Percentiles rank a stretch among this genome's conserved stretches.
phyloP scores from a whole-genome alignment of 106 monocot species.

The Dendrobium chrysotoxum region DNA sequence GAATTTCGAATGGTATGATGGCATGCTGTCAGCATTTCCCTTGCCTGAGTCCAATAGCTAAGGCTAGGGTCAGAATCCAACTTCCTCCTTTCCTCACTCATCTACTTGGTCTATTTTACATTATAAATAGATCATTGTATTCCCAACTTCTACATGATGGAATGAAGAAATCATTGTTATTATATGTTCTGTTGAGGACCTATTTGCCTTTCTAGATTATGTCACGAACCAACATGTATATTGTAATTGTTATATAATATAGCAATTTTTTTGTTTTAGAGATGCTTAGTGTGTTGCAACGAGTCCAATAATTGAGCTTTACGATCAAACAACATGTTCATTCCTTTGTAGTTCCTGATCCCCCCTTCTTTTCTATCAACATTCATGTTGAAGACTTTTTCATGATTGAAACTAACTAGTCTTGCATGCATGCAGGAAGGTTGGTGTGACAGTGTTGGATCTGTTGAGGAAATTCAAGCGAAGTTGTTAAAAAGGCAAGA shows the following conservation, averaged over 20 bases:
- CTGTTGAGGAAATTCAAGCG: slow-evolving; percentile 82
- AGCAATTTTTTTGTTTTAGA: neutral
- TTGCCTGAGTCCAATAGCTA: too few species aligned
- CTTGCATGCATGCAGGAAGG: slow-evolving; percentile 54
- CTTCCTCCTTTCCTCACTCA: neutral
- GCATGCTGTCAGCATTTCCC: too few species aligned
- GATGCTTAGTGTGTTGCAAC: neutral
- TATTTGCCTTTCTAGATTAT: neutral
- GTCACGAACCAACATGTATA: neutral
- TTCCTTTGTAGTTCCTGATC: neutral
- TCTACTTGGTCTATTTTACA: neutral
- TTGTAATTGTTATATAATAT: neutral
- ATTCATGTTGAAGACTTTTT: neutral
- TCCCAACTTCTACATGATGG: neutral
- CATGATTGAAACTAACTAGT: neutral
- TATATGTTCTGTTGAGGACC: neutral
- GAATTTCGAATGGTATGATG: too few species aligned
- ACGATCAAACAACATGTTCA: neutral
- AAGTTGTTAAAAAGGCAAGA: slow-evolving; percentile 82
- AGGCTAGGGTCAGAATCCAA: too few species aligned
- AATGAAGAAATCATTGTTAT: neutral
- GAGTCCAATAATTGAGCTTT: neutral
- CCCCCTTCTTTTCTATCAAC: neutral
- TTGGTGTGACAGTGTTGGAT: slow-evolving; percentile 90
- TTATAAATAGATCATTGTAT: neutral